Base-by-base conservation (phyloP, 768 basidiomycete genomes). In the Russula brevipes region DNA sequence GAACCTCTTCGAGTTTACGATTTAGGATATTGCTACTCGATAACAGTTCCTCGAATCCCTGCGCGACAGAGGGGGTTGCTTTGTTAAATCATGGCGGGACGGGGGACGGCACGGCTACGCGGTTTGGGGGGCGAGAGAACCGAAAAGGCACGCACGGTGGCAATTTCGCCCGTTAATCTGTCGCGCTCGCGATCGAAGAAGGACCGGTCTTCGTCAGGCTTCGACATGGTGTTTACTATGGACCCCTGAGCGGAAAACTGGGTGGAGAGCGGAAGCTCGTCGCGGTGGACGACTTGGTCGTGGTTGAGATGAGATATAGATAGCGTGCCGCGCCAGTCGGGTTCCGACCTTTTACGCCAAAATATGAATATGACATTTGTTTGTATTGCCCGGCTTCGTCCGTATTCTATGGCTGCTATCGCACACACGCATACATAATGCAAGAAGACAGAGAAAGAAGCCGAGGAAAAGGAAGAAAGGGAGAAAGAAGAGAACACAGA, bases 1-100 rank as follows among this genome's bases (percentile, higher is more conserved):
- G 77, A 2, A 94, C 92, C 72, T 97, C 93, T 74, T 98, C 94
- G 17, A 96, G 81, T 71, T 93, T 94, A 65, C 94, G 85, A 72
- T 96, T 96, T 24, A 94, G 76, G 33, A 82, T 83, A 70, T 98
- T 98, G 63, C 88, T 87, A 9, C 89, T 86, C 4, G 87, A 87
- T 17, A 98, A 77, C 4, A 96, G 73, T 65, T 94, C 90, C 70
- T 96, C 94, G 70, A 96, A 96, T 19, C 87, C 89, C 94, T 90
- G 41, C 16, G 38, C 38, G 24, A 24, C 24, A 24, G 39, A 69
- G 9, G 36, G 5, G 5, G n/a, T 38, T 60, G 3, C 30, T 50
- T 31, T 16, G 36, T 10, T 17, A 6, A 6, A 45, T 45, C n/a
- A 19, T n/a, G 44, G 8, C 24, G 16, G 5, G 14, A 31, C 24